Evolutionary conservation across 768 basidiomycete genomes (phyloP).

Genomic region (Auricularia sp.): DNA sequence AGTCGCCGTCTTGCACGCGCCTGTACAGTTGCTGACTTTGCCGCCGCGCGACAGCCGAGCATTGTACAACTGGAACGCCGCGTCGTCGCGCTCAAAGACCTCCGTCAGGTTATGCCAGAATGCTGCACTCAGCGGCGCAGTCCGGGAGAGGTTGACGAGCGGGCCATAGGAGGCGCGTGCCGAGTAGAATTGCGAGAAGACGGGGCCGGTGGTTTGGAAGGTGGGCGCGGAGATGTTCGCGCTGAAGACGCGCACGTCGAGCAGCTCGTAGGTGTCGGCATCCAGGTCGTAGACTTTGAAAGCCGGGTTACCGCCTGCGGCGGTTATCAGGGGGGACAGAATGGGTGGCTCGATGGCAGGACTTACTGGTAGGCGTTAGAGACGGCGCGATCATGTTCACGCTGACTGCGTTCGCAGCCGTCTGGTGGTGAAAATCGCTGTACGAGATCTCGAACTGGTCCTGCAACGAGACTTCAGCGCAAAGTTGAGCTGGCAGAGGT

Average conservation of each 20-base stretch:
- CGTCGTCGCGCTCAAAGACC: conserved; percentile 36
- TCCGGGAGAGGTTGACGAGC: conserved; percentile 25
- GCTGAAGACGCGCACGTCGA: conserved; percentile 43
- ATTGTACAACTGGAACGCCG: conserved; percentile 37
- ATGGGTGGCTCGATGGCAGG: neutral
- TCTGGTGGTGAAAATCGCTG: conserved; percentile 38
- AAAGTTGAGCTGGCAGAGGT: neutral
- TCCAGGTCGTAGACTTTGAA: conserved; percentile 57
- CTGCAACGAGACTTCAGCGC: conserved; percentile 15
- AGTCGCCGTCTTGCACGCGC: conserved; percentile 27
- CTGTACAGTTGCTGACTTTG: conserved; percentile 21
- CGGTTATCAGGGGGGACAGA: neutral
- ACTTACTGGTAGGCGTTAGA: conserved; percentile 45
- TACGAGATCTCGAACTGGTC: conserved; percentile 55
- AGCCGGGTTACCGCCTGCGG: conserved; percentile 40
- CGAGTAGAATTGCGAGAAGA: conserved; percentile 38
- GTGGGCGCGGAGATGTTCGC: conserved; percentile 31
- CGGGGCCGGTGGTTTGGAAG: conserved; percentile 39
- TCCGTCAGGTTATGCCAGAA: conserved; percentile 58
- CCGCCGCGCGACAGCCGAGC: conserved; percentile 32
- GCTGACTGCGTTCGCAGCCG: conserved; percentile 34
- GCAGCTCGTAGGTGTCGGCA: conserved; percentile 54
- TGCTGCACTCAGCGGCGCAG: conserved; percentile 32
- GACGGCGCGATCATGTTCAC: conserved; percentile 45
- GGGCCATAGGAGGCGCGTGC: conserved; percentile 43